Base-by-base conservation (phyloP, 2,329 filamentous ascomycete genomes). In the Pestalotiopsis sp. region DNA sequence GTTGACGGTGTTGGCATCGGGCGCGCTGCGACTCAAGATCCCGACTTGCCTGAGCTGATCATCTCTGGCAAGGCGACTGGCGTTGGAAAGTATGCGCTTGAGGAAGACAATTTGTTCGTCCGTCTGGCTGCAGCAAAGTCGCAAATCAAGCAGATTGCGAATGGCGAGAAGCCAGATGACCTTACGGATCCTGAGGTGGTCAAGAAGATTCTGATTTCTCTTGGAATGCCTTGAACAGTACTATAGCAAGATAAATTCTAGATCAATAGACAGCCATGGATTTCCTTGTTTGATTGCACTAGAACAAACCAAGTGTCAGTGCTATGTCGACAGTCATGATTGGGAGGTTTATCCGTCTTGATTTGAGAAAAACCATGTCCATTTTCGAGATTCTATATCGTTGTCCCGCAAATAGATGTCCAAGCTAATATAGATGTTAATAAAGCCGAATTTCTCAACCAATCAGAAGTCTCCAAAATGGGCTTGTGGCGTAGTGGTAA, bases 1-100 rank as follows among this genome's bases (percentile, higher is more conserved):
- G 84, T 89, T 9, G 86, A 90, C 69, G 87, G 87, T 5, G 81
- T 90, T 3, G 87, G 87, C 2, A 78, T 90, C 63, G 88, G 81
- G 0, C 82, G 88, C 9, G 83, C 88, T 0, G 74, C 85, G 0
- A 83, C 82, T 62, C 84, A 88, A 72, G 88, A 90, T 73, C 75
- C 76, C 0, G 77, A 78, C 11, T 74, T 87, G 1, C 79, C 81
- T 58, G 78, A 77, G 61, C 79, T 84, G 20, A 82, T 87, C 2
- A 75, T 89, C 0, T 76, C 78, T 1, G 84, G 85, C 12, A 81
- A 80, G 71, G 78, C 84, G 31, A 81, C 80, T n/a, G 84, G 84
- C 3, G 85, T 84, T 0, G 83, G 89, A 64, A 76, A 84, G 70
- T 79, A 82, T 71, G 76, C 79, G 36, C 68, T 84, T 2, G 84